Percentiles rank a stretch among this genome's conserved stretches.
Conservation (phyloP, 2,329 filamentous ascomycete genomes). For the Cladophialophora psammophila region DNA sequence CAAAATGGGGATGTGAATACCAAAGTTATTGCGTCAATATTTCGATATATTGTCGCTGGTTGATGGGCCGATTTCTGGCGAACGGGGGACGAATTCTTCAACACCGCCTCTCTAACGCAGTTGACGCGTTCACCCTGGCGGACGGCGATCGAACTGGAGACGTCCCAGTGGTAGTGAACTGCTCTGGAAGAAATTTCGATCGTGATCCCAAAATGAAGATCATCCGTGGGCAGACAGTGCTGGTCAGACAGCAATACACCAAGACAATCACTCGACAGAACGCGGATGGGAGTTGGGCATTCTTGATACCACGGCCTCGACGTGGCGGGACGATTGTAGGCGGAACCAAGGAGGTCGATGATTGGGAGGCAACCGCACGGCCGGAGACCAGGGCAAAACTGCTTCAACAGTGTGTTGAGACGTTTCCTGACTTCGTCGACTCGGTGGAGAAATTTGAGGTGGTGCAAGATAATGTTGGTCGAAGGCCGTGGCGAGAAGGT, state of each 20-base stretch:
- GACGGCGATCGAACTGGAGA: conserved; percentile 7
- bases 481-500: conserved; percentile 54
- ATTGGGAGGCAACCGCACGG: conserved; percentile 62
- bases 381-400: conserved; percentile 56
- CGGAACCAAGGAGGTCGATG: conserved; percentile 68
- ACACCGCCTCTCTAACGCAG: conserved; percentile 39
- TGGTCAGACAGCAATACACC: conserved; percentile 54
- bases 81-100: conserved; percentile 47
- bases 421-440: conserved; percentile 51
- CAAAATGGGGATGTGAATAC: conserved; percentile 53
- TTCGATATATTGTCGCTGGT: conserved; percentile 52
- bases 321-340: conserved; percentile 71
- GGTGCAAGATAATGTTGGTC: conserved; percentile 56
- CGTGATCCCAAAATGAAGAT: conserved; percentile 52
- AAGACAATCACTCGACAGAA: conserved; percentile 67
- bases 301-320: conserved; percentile 67
- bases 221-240: conserved; percentile 57
- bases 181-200: conserved; percentile 53
- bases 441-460: conserved; percentile 50
- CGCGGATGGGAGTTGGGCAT: conserved; percentile 68
- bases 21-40: conserved; percentile 53
- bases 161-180: conserved; percentile 53
- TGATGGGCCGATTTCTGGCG: conserved; percentile 51
- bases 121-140: conserved; percentile 50
- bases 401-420: conserved; percentile 52